These are phyloP conservation scores for Pneumocystis wakefieldiae DNA, from an alignment of 1,139 yeast species.

Conservation along the genomic window DNA sequence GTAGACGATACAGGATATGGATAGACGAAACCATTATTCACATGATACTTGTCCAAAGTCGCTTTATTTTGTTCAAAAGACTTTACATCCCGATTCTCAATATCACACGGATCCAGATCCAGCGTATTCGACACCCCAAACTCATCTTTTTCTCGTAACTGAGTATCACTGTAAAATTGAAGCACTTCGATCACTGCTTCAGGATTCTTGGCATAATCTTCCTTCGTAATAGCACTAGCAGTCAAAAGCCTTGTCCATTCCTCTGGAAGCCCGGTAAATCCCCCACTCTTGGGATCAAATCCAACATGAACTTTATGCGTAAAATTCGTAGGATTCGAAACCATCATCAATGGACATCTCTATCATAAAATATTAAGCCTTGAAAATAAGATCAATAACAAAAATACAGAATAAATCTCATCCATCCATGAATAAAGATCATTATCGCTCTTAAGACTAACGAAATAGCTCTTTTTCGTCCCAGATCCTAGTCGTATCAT, in stretches of 20 bases:
- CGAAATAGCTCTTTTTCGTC: slow-evolving; percentile 36
- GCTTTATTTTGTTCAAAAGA: background rate
- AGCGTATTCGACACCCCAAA: slow-evolving; percentile 16
- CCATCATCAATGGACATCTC: slow-evolving; percentile 65
- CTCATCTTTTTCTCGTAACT: slow-evolving; percentile 20
- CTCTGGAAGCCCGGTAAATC: slow-evolving; percentile 33
- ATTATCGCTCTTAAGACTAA: slow-evolving; percentile 61
- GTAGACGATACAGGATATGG: background rate
- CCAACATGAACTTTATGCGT: slow-evolving; percentile 35
- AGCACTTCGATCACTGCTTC: slow-evolving; percentile 66
- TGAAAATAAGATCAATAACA: background rate
- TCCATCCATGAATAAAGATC: slow-evolving; percentile 88
- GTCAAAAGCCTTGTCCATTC: slow-evolving; percentile 31
- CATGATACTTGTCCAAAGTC: background rate
- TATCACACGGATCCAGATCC: background rate
- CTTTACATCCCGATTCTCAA: background rate
- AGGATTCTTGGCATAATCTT: slow-evolving; percentile 32
- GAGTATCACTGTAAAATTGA: slow-evolving; percentile 49
- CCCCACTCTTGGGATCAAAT: slow-evolving; percentile 32
- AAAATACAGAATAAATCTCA: slow-evolving; percentile 49
- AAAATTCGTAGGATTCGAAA: slow-evolving; percentile 33
- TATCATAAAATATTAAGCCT: background rate
- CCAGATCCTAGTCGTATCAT: slow-evolving; percentile 16
- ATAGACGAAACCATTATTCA: background rate
- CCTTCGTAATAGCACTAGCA: slow-evolving; percentile 32